These are phyloP conservation scores for Ploettnerulaceae sp. DNA, from an alignment of 2,329 filamentous ascomycete genomes.

Conservation along the genomic window DNA sequence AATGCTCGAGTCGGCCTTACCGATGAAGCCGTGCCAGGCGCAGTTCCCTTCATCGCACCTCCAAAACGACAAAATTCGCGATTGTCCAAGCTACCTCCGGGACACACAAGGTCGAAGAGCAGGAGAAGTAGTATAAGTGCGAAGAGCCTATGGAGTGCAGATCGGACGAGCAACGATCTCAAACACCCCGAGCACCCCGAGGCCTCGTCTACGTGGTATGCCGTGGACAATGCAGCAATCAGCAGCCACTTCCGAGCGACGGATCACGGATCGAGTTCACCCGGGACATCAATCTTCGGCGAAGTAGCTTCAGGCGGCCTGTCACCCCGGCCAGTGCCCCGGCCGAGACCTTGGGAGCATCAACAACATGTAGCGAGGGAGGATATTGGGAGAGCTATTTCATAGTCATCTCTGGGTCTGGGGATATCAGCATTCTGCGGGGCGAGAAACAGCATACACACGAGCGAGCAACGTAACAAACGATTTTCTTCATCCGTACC, in stretches of 20 bases:
- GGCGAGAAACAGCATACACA: conserved; percentile 9
- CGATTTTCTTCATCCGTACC: conserved; percentile 2
- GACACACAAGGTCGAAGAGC: conserved; percentile 30
- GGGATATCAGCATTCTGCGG: conserved; percentile 10
- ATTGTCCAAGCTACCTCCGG: conserved; percentile 42
- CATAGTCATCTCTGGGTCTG: conserved; percentile 16
- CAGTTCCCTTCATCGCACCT: conserved; percentile 51
- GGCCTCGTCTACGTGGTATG: conserved; percentile 27
- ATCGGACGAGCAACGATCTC: conserved; percentile 18
- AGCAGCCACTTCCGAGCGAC: conserved; percentile 15
- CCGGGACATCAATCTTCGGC: conserved; percentile 24
- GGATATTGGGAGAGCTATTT: conserved; percentile 28
- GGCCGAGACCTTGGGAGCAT: conserved; percentile 15
- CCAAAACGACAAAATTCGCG: conserved; percentile 50
- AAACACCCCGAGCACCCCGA: conserved; percentile 19
- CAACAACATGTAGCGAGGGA: conserved; percentile 12
- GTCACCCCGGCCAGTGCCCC: conserved; percentile 27
- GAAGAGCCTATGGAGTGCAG: conserved; percentile 28
- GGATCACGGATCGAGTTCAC: conserved; percentile 20
- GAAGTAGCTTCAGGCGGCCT: conserved; percentile 20
- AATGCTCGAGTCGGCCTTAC: conserved; percentile 59
- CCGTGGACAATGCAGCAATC: conserved; percentile 11
- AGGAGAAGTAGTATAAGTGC: conserved; percentile 30
- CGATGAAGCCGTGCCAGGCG: conserved; percentile 56
- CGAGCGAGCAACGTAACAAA: too few relatives aligned